Conservation (phyloP, 2,329 filamentous ascomycete genomes). For the Talaromyces amestolkiae region DNA sequence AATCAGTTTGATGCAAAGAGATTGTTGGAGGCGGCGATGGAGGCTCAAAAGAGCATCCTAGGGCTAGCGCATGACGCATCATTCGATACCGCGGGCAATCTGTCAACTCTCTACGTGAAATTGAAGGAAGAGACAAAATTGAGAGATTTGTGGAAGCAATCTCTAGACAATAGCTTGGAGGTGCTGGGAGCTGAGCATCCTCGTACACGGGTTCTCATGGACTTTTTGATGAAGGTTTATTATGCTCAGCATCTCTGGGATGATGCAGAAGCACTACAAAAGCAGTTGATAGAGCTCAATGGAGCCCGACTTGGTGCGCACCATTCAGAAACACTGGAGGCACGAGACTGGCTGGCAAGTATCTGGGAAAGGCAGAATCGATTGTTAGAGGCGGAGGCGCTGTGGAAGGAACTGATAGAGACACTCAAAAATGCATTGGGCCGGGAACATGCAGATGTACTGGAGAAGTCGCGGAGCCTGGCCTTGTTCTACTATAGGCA, state of each 20-base stretch:
- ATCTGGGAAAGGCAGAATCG: background rate
- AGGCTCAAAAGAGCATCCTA: background rate
- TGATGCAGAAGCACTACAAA: background rate
- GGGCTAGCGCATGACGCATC: background rate
- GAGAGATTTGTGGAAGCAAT: background rate
- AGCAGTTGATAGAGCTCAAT: background rate
- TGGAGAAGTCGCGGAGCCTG: background rate
- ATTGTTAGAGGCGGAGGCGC: background rate
- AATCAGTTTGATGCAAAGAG: background rate
- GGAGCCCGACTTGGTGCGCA: background rate
- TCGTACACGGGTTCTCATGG: background rate
- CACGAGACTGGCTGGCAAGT: background rate
- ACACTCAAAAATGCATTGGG: background rate
- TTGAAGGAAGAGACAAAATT: background rate
- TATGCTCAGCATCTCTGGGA: background rate
- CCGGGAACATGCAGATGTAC: background rate
- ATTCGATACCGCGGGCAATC: background rate
- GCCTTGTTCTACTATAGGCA: background rate
- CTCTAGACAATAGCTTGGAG: background rate
- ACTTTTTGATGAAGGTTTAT: background rate
- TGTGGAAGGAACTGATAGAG: background rate
- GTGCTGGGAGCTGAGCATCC: background rate
- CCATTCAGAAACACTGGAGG: background rate
- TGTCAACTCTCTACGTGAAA: background rate
- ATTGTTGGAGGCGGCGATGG: background rate